Percentiles rank a stretch among this genome's conserved stretches.
Evolutionary conservation across 2,329 filamentous ascomycete genomes (phyloP).

Genomic region (Clarireedia homoeocarpa): DNA sequence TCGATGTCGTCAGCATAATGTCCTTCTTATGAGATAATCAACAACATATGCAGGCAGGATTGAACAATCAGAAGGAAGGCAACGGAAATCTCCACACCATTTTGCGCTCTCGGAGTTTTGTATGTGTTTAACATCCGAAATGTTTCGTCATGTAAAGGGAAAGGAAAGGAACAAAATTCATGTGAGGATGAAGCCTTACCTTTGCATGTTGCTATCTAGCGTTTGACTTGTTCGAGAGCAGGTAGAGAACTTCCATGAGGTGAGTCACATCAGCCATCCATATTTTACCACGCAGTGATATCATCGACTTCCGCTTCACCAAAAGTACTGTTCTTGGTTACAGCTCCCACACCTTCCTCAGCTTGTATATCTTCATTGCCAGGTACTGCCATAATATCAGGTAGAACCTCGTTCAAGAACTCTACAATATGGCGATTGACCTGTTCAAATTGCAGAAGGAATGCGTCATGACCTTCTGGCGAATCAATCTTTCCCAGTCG

Average conservation of each 20-base stretch:
- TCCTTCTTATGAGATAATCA: not conserved
- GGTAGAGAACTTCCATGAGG: not conserved
- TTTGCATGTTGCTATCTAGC: not conserved
- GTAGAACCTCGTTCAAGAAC: slow-evolving; percentile 75
- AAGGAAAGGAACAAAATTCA: not conserved
- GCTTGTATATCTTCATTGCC: slow-evolving; percentile 35
- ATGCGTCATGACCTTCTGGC: slow-evolving; percentile 92
- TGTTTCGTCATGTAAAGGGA: slow-evolving; percentile 71
- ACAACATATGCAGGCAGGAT: not conserved
- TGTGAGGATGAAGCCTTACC: not conserved
- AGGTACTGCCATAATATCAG: slow-evolving; percentile 74
- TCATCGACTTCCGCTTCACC: slow-evolving; percentile 94
- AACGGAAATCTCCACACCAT: slow-evolving; percentile 97
- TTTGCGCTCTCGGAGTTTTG: slow-evolving; percentile 86
- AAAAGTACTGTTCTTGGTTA: slow-evolving; percentile 85
- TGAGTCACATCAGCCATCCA: not conserved
- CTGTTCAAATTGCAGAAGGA: slow-evolving; percentile 93
- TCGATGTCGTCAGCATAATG: too few relatives aligned
- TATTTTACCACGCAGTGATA: slow-evolving; percentile 77
- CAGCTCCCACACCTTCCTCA: slow-evolving; percentile 46
- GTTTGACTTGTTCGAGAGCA: not conserved
- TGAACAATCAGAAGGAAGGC: slow-evolving; percentile 92
- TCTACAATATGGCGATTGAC: slow-evolving; percentile 81
- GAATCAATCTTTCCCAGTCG: slow-evolving; percentile 82
- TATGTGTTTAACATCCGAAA: slow-evolving; percentile 91